A percentile compares a stretch with the other conserved stretches of the same genome.
phyloP scores from a whole-genome alignment of 257 asterid genomes.

The Penstemon davidsonii region DNA sequence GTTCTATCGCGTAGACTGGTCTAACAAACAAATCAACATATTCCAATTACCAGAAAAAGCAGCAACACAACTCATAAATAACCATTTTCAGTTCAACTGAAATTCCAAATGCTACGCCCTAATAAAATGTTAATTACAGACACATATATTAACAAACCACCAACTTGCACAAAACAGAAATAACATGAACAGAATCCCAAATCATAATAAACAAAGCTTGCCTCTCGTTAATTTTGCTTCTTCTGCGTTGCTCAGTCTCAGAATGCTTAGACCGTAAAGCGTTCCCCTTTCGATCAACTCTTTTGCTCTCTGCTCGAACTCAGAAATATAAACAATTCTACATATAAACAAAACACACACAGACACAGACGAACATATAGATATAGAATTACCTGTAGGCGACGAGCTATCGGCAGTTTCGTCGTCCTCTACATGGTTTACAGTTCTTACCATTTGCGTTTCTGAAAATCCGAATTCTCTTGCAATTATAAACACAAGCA shows the following conservation, averaged over 20 bases:
- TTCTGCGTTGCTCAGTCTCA: slow-evolving; percentile 80
- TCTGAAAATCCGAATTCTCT: slow-evolving; percentile 14
- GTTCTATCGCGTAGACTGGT: no score
- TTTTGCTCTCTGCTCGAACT: slow-evolving; percentile 46
- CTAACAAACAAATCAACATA: no score
- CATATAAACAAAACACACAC: background rate
- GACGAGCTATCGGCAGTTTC: slow-evolving; percentile 51
- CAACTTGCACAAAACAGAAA: background rate
- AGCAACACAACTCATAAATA: no score
- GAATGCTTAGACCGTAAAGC: slow-evolving; percentile 75
- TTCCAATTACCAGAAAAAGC: no score
- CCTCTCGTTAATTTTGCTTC: slow-evolving; percentile 93
- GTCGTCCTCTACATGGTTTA: slow-evolving; percentile 48
- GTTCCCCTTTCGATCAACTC: slow-evolving; percentile 50
- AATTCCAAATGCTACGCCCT: no score
- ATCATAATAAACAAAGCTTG: slow-evolving; percentile 7
- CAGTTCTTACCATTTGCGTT: slow-evolving; percentile 45
- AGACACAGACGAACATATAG: background rate
- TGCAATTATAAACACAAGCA: background rate
- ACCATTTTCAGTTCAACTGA: no score
- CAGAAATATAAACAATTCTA: slow-evolving; percentile 17
- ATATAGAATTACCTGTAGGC: slow-evolving; percentile 38
- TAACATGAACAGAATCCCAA: no score
- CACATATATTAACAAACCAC: background rate
- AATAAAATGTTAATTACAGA: background rate